Evolutionary conservation across 2,329 filamentous ascomycete species (phyloP).

Genomic region (Erysiphe pulchra): DNA sequence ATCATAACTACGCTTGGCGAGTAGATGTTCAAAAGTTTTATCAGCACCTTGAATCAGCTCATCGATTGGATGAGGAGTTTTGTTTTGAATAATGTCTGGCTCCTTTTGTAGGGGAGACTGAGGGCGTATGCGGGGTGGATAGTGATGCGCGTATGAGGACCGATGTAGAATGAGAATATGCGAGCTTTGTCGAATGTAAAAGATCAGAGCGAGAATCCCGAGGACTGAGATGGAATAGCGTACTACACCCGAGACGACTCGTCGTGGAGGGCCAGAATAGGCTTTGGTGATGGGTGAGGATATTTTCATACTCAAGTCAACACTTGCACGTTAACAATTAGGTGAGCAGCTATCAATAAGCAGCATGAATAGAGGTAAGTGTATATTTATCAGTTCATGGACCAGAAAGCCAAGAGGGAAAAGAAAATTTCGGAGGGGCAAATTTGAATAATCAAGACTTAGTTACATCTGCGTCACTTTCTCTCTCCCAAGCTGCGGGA

Average conservation of each 20-base stretch:
- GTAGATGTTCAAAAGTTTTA: slow-evolving; percentile 15
- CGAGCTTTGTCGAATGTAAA: slow-evolving; percentile 3
- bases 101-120: neutral
- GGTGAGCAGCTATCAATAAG: too few species aligned
- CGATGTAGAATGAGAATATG: slow-evolving; percentile 1
- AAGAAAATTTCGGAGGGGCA: too few species aligned
- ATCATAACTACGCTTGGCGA: slow-evolving; percentile 18
- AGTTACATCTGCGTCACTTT: too few species aligned
- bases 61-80: slow-evolving; percentile 19
- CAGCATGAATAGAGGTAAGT: too few species aligned
- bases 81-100: slow-evolving; percentile 1
- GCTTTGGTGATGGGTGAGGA: slow-evolving; percentile 10
- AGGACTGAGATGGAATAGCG: slow-evolving; percentile 4
- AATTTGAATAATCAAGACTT: too few species aligned
- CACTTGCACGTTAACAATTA: too few species aligned
- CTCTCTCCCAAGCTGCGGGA: too few species aligned
- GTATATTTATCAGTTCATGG: too few species aligned
- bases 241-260: slow-evolving; percentile 7
- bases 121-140: slow-evolving; percentile 1
- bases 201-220: slow-evolving; percentile 2
- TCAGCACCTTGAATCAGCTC: slow-evolving; percentile 18
- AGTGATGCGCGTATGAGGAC: neutral
- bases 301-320: too few species aligned
- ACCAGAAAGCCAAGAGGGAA: too few species aligned
- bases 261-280: slow-evolving; percentile 9